These are phyloP conservation scores for Penicillium salamii DNA, from an alignment of 495 filamentous ascomycete genomes.

Conservation along the genomic window DNA sequence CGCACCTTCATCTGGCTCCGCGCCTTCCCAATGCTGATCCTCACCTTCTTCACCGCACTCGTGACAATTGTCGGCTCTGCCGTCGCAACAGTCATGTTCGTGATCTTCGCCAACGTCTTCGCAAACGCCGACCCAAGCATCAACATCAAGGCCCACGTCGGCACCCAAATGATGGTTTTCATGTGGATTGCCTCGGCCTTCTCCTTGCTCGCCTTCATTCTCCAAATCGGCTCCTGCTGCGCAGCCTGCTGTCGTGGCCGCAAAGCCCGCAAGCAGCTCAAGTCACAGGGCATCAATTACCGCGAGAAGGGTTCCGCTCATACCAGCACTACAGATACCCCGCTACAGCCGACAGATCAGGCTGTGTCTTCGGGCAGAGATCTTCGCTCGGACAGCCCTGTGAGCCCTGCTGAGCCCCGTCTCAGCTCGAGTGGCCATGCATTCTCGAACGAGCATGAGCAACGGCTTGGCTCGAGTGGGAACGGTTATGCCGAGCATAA, in stretches of 20 bases:
- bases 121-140: slow-evolving; percentile 55
- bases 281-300: slow-evolving; percentile 20
- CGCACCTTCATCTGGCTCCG: slow-evolving; percentile 45
- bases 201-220: slow-evolving; percentile 61
- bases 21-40: slow-evolving; percentile 51
- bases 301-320: slow-evolving; percentile 16
- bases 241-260: slow-evolving; percentile 44
- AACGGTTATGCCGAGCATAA: background rate
- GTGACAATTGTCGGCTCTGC: slow-evolving; percentile 66
- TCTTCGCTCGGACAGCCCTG: background rate
- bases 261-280: slow-evolving; percentile 40
- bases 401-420: background rate
- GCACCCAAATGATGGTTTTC: slow-evolving; percentile 75
- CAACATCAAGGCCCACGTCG: slow-evolving; percentile 72
- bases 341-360: background rate
- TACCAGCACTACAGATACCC: background rate
- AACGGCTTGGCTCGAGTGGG: background rate
- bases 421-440: background rate
- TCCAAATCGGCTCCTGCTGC: slow-evolving; percentile 72
- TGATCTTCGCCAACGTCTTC: slow-evolving; percentile 73
- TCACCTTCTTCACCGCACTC: slow-evolving; percentile 62
- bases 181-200: slow-evolving; percentile 81
- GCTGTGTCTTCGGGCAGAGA: slow-evolving; percentile 2
- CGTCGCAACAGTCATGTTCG: slow-evolving; percentile 76
- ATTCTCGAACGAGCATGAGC: background rate